phyloP scores from a whole-genome alignment of 371 early-diverging fungal species.

The Mortierella sp. region DNA sequence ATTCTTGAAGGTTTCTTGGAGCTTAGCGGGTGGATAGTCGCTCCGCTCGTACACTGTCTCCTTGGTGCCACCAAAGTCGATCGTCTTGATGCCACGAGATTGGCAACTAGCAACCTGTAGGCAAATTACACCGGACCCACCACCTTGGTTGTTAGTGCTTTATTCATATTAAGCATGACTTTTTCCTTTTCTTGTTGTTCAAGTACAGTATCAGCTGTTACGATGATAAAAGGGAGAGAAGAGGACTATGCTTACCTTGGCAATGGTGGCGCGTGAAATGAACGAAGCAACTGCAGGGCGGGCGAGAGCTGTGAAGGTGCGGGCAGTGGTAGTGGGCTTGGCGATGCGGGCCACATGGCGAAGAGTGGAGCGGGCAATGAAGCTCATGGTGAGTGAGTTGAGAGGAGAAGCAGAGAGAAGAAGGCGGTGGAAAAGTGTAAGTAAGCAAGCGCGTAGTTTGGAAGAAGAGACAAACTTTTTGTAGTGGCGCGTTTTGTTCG shows the following conservation, averaged over 20 bases:
- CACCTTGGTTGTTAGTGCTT: too few relatives aligned
- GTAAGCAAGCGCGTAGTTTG: neutral
- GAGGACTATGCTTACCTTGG: too few relatives aligned
- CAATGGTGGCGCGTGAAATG: too few relatives aligned
- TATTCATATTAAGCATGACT: too few relatives aligned
- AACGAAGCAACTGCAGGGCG: neutral
- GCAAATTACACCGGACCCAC: too few relatives aligned
- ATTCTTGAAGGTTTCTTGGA: conserved; percentile 85
- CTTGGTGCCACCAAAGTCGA: conserved; percentile 90
- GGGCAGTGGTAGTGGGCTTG: neutral
- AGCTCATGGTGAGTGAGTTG: conserved; percentile 1
- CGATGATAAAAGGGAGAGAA: too few relatives aligned
- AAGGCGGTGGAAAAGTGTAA: neutral
- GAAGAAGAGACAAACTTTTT: neutral
- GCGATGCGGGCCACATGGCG: conserved; percentile 8
- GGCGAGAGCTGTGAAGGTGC: conserved; percentile 5
- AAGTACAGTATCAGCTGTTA: too few relatives aligned
- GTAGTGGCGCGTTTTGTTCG: too few relatives aligned
- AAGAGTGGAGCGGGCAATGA: conserved; percentile 4
- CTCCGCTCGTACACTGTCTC: conserved; percentile 93
- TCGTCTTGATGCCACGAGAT: conserved; percentile 84
- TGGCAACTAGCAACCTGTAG: conserved; percentile 39
- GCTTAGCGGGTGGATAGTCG: conserved; percentile 90
- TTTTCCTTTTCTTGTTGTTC: neutral
- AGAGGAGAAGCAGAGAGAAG: neutral